Evolutionary conservation across 2,329 filamentous ascomycete species (phyloP), one percentile per base, ranked within the genome.

Genomic region (Hypoxylon sp.): DNA sequence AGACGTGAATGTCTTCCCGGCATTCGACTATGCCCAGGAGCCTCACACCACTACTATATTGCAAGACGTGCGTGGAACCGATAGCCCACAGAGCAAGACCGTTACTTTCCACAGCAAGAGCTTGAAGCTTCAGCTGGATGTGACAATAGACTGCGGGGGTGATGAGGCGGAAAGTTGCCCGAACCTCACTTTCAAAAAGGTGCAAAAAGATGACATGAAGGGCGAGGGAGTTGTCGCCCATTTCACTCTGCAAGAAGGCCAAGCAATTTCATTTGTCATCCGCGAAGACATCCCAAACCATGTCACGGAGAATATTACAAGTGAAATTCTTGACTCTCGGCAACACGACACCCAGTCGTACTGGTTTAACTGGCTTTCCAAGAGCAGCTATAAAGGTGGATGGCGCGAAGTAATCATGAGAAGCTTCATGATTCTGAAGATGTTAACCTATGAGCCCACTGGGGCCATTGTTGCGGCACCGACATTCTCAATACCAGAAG

Each of bases 401-500:
- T 94, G 91, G 87, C 85, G 90, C 59, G 91, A 94, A 78, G 89
- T 92, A 2, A 90, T 94, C 5, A 84, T 85, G 27, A 85, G 92
- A 61, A 93, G 91, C 75, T 81, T 94, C 56, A 87, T 94, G 83
- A 89, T 93, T 59, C 80, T 94, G 49, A 94, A 94, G 79, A 84
- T 94, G 80, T 83, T 94, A 73, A 94, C 91, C 0, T 94, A 90
- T 73, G 92, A 94, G 75, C 92, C 91, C 0, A 94, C 91, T 0
- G 92, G 92, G 1, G 92, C 92, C 7, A 94, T 94, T 56, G 85
- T 94, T 35, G 92, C 92, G 0, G 87, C 92, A 1, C 91, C 92
- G 0, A 94, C 91, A 0, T 95, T 94, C 74, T 93, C 91, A 0
- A 85, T 94, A 1, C 92, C 92, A 0, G 92, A 94, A 77, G 90